Evolutionary conservation across 345 rosid species (phyloP).

Genomic region (Stellera chamaejasme): DNA sequence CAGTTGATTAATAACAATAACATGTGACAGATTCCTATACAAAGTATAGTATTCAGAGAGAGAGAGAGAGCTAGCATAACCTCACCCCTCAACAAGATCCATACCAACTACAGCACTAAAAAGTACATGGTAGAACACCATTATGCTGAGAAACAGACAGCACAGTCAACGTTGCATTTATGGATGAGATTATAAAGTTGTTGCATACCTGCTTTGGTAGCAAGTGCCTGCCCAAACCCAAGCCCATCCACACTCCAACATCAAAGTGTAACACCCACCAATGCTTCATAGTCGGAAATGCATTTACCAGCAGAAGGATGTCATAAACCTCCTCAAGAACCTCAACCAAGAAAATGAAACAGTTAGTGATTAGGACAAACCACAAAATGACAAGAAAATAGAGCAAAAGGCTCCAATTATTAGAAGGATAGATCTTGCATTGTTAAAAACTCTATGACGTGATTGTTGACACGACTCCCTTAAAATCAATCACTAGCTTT

Average conservation of each 20-base stretch:
- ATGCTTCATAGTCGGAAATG: constrained; percentile 53
- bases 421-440: neutral
- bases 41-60: too few relatives aligned
- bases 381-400: neutral
- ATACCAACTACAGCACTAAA: too few relatives aligned
- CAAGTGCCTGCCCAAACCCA: constrained; percentile 56
- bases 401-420: constrained; percentile 1
- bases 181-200: neutral
- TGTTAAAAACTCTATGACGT: too few relatives aligned
- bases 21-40: too few relatives aligned
- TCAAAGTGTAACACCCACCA: constrained; percentile 44
- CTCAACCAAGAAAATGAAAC: constrained; percentile 17
- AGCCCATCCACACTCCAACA: constrained; percentile 73
- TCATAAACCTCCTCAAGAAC: constrained; percentile 51
- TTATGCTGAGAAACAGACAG: too few relatives aligned
- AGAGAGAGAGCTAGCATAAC: too few relatives aligned
- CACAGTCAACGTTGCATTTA: neutral
- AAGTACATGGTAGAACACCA: too few relatives aligned
- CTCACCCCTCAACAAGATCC: too few relatives aligned
- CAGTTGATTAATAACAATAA: too few relatives aligned
- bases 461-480: too few relatives aligned
- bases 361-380: constrained; percentile 1
- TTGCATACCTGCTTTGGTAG: constrained; percentile 56
- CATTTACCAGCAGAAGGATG: constrained; percentile 41
- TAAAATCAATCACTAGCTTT: too few relatives aligned